Evolutionary conservation across 2,329 filamentous ascomycete species (phyloP), one percentile per base, ranked within the genome.

Genomic region (Fusarium caatingaense): DNA sequence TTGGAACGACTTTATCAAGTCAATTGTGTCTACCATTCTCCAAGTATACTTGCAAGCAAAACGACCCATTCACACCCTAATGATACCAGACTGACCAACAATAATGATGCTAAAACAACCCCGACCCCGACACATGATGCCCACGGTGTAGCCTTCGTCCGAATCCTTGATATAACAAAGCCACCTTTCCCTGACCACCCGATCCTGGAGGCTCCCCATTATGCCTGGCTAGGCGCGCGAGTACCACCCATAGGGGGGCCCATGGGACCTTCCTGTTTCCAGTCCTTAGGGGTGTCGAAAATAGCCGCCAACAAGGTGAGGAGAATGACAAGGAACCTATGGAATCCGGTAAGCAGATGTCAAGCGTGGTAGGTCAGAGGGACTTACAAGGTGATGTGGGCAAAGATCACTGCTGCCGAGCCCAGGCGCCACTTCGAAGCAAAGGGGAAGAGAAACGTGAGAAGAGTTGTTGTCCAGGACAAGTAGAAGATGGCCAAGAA

Each of bases 1-100:
- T 48, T 16, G 13, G 10, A 32, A 48, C 11, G 15, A 15, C 10
- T 32, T 86, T 83, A 83, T 56, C 83, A 86, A 72, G 82, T 78
- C 6, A 10, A 77, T 85, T 47, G 80, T 20, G 12, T 47, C 18
- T 47, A 47, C n/a, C 45, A 23, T 44, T 20, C 13, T 47, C 18
- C n/a, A 47, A 30, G 8, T 30, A 47, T 47, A 30, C 45, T 47
- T 30, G 45, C 15, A 18, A 47, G 25, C 45, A 30, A n/a, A 47
- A 11, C 18, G 12, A 47, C 45, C n/a, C 41, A 44, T 20, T 13
- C 20, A 16, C 25, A 27, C 25, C 45, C 25, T n/a, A n/a, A 37
- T n/a, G 16, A 6, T 37, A n/a, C 18, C 34, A 37, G 34, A 37
- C 34, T 37, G 34, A n/a, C 34, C 34, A 11, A n/a, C 27, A 13